These are phyloP conservation scores for Yamadazyma insecticola DNA, from an alignment of 805 yeast species.

Conservation along the genomic window DNA sequence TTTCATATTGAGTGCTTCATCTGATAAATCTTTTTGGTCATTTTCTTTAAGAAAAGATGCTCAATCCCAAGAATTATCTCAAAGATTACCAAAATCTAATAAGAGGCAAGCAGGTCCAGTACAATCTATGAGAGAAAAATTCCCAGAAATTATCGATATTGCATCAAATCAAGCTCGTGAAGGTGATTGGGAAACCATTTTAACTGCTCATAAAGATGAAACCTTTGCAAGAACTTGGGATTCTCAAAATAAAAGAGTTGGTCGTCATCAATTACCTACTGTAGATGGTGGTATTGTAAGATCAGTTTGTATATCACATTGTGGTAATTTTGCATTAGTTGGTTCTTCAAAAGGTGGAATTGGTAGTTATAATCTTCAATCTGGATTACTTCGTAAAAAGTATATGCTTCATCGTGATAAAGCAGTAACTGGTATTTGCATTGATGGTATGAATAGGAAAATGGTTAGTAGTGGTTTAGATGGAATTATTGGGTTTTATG, in stretches of 20 bases:
- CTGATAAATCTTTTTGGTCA: constrained; percentile 83
- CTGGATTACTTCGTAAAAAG: constrained; percentile 75
- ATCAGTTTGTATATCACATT: constrained; percentile 74
- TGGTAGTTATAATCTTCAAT: constrained; percentile 83
- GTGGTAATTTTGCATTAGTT: constrained; percentile 92
- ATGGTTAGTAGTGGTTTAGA: constrained; percentile 88
- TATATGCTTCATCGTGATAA: constrained; percentile 68
- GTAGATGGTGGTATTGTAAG: constrained; percentile 76
- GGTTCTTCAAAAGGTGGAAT: constrained; percentile 87
- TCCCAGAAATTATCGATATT: constrained; percentile 69
- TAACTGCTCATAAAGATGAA: constrained; percentile 86
- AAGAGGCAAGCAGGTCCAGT: constrained; percentile 53
- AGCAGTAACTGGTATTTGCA: constrained; percentile 81
- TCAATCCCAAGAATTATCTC: constrained; percentile 91
- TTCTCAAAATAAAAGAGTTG: constrained; percentile 71
- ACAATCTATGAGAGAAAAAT: constrained; percentile 56
- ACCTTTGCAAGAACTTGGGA: constrained; percentile 89
- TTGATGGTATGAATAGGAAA: constrained; percentile 86
- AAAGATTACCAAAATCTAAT: constrained; percentile 46
- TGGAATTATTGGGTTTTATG: constrained; percentile 82
- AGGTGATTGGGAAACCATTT: constrained; percentile 90
- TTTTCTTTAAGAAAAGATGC: constrained; percentile 94
- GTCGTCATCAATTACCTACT: constrained; percentile 65
- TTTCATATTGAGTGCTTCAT: constrained; percentile 78
- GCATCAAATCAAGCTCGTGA: constrained; percentile 71